Evolutionary conservation across 1,139 yeast species (phyloP), one percentile per base, ranked within the genome.

Genomic region (Scheffersomyces lignicola): DNA sequence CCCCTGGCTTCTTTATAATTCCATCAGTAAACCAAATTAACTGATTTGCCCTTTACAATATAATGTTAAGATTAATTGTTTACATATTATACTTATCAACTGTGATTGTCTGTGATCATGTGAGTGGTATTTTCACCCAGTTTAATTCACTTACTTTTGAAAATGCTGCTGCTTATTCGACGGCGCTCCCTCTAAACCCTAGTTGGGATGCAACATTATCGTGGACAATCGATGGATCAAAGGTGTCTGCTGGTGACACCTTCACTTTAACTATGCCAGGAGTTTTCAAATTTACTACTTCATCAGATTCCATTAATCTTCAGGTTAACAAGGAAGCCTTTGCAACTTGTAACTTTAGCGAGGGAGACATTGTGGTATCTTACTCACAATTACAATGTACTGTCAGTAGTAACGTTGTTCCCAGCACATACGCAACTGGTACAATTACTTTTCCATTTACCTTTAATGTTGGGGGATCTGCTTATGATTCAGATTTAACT

Each of bases 261-360:
- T 62, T 63, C 44, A 45, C 56, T 1, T 54, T 63, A 33, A 36
- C 35, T 13, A 41, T 63, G 44, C 65, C 65, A 4, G 52, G 62
- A 46, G 67, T 58, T 3, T 62, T 49, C 40, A 59, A 58, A 36
- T 59, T 60, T 33, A 56, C 64, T 5, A 31, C 58, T 4, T 18
- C 45, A 5, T 24, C 46, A 13, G 5, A 40, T 5, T 25, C 49
- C 3, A 33, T 60, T 5, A 28, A 38, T 13, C 49, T 61, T 26
- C 26, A 31, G 5, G 61, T 47, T 0, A 48, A 48, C 8, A 33
- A 44, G 4, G 39, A 34, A 1, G 33, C 39, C 1, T 59, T 46
- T 36, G 69, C 69, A 3, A 53, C 53, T 6, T 63, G 69, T 54
- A 28, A 32, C 1, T 42, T 54, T 20, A 36, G 18, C 21, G 34